These are phyloP conservation scores for Tylopilus sp. DNA, from an alignment of 768 basidiomycete genomes.

Conservation along the genomic window DNA sequence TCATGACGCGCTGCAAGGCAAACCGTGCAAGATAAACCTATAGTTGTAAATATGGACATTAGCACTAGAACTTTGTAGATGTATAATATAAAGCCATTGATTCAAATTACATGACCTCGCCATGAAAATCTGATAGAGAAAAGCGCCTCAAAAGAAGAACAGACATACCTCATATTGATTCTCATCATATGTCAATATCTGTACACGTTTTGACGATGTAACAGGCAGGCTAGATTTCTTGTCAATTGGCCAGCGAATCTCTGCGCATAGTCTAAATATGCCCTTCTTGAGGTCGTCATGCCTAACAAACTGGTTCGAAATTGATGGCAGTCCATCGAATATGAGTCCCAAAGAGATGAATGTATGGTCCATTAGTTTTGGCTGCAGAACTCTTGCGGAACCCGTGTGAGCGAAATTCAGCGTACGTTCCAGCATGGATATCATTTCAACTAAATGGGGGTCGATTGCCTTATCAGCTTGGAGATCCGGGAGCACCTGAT, in stretches of 20 bases:
- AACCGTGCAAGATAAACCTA: background rate
- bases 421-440: background rate
- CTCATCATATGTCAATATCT: background rate
- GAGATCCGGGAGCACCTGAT: background rate
- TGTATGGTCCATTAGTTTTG: background rate
- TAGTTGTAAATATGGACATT: too few species aligned
- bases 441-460: background rate
- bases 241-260: background rate
- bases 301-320: background rate
- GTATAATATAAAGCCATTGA: too few species aligned
- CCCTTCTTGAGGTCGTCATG: background rate
- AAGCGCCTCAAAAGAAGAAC: background rate
- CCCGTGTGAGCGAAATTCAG: background rate
- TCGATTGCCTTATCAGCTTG: background rate
- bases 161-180: background rate
- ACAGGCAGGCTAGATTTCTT: background rate
- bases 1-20: background rate
- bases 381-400: background rate
- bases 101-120: too few species aligned
- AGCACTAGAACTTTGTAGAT: too few species aligned
- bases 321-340: background rate
- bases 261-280: background rate
- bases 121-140: too few species aligned
- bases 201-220: background rate
- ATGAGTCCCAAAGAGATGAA: background rate